Evolutionary conservation across 208 protist genomes (phyloP).

Genomic region (Trypanosomatidae sp.): DNA sequence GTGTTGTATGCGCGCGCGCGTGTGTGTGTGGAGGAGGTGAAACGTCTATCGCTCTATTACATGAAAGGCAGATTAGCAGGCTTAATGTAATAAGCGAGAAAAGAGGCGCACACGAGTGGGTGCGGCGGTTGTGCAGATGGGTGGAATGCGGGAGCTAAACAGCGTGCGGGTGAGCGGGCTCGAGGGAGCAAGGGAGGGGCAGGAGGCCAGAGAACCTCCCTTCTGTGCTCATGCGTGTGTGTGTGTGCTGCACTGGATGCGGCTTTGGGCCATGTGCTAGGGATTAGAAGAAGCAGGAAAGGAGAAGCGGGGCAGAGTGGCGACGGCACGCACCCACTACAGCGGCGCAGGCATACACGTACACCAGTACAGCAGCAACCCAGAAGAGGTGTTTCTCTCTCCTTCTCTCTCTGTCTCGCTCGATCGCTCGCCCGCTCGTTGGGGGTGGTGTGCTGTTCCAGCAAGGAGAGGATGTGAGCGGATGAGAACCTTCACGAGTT

Average conservation of each 20-base stretch:
- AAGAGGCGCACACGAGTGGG: neutral
- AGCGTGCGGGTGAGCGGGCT: neutral
- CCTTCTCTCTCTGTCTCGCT: neutral
- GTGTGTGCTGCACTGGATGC: neutral
- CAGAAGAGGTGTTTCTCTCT: neutral
- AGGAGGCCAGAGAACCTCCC: neutral
- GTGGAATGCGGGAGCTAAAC: neutral
- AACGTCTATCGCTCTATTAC: constrained; percentile 3
- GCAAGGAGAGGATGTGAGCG: neutral
- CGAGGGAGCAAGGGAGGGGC: neutral
- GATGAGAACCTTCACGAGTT: constrained; percentile 2
- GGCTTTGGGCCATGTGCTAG: neutral
- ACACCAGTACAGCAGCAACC: neutral
- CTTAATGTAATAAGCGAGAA: neutral
- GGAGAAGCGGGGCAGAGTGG: neutral
- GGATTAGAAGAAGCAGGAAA: neutral
- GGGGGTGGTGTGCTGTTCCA: neutral
- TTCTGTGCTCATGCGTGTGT: constrained; percentile 3
- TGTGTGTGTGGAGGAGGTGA: neutral
- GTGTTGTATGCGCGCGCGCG: neutral
- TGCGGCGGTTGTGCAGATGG: neutral
- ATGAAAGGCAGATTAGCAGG: neutral
- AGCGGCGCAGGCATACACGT: constrained; percentile 5
- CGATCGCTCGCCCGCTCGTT: neutral
- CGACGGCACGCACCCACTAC: neutral